These are phyloP conservation scores for Amphicarpaea edgeworthii DNA, from an alignment of 306 rosid genomes.

Conservation along the genomic window DNA sequence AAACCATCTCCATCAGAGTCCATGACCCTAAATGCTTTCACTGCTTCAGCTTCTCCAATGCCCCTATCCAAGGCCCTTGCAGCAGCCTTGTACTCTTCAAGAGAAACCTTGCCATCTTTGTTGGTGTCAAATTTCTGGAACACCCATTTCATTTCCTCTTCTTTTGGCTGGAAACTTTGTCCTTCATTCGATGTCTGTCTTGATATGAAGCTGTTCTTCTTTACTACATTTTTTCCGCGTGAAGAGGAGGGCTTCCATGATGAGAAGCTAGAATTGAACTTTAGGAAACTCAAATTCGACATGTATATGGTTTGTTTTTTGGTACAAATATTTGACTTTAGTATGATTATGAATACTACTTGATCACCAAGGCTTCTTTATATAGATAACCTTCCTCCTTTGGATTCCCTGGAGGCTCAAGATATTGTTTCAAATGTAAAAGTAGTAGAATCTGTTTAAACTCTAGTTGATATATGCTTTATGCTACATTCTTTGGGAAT, in stretches of 20 bases:
- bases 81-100: constrained; percentile 74
- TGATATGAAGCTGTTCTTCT: constrained; percentile 48
- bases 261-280: constrained; percentile 51
- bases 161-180: constrained; percentile 46
- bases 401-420: constrained; percentile 37
- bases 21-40: constrained; percentile 58
- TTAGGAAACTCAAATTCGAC: constrained; percentile 57
- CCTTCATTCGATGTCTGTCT: constrained; percentile 33
- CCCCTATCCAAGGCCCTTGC: constrained; percentile 56
- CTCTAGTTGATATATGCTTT: constrained; percentile 22
- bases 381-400: constrained; percentile 44
- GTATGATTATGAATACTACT: constrained; percentile 9
- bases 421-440: constrained; percentile 7
- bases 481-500: constrained; percentile 30
- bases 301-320: constrained; percentile 7
- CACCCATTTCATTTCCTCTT: constrained; percentile 73
- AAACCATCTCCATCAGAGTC: constrained; percentile 81
- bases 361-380: constrained; percentile 19
- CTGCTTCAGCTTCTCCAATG: constrained; percentile 55
- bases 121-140: constrained; percentile 76
- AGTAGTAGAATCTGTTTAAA: constrained; percentile 41
- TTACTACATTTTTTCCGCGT: constrained; percentile 33
- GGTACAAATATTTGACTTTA: constrained; percentile 12
- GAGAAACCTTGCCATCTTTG: constrained; percentile 73
- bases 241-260: constrained; percentile 42